A percentile compares a stretch with the other conserved stretches of the same genome.
phyloP scores from a whole-genome alignment of 176 grass and related monocot genomes.

The Cenchrus purpureus region DNA sequence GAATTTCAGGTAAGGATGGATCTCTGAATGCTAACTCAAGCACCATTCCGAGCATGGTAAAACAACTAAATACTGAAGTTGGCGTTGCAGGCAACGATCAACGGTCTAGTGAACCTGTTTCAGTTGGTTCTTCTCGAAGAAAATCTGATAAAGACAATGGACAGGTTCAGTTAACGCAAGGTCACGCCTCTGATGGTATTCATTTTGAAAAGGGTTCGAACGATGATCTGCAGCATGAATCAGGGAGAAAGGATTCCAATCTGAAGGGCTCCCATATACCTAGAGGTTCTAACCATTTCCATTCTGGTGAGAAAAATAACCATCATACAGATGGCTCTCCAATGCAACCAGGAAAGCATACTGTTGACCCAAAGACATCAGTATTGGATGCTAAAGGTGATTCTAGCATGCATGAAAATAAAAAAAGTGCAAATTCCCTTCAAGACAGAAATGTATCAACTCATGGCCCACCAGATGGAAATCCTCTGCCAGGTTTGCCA shows the following conservation, averaged over 20 bases:
- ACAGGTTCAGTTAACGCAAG: conserved; percentile 42
- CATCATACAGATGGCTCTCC: conserved; percentile 40
- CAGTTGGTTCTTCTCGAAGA: conserved; percentile 46
- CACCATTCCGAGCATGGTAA: conserved; percentile 30
- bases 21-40: conserved; percentile 56
- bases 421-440: conserved; percentile 42
- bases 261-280: conserved; percentile 41
- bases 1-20: conserved; percentile 59
- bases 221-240: conserved; percentile 53
- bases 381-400: conserved; percentile 44
- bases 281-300: conserved; percentile 48
- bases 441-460: conserved; percentile 50
- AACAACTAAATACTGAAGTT: conserved; percentile 54
- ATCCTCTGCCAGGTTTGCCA: conserved; percentile 38
- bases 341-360: conserved; percentile 41
- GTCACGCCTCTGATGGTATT: conserved; percentile 32
- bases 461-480: conserved; percentile 44
- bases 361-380: conserved; percentile 33
- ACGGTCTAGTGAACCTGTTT: conserved; percentile 49
- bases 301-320: conserved; percentile 53
- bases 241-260: conserved; percentile 50
- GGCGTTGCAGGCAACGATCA: conserved; percentile 48
- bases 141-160: conserved; percentile 58
- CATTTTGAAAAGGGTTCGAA: conserved; percentile 34
- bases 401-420: conserved; percentile 36